Evolutionary conservation across 257 asterid genomes (phyloP), one percentile per base, ranked within the genome.

Genomic region (Nicotiana paniculata): DNA sequence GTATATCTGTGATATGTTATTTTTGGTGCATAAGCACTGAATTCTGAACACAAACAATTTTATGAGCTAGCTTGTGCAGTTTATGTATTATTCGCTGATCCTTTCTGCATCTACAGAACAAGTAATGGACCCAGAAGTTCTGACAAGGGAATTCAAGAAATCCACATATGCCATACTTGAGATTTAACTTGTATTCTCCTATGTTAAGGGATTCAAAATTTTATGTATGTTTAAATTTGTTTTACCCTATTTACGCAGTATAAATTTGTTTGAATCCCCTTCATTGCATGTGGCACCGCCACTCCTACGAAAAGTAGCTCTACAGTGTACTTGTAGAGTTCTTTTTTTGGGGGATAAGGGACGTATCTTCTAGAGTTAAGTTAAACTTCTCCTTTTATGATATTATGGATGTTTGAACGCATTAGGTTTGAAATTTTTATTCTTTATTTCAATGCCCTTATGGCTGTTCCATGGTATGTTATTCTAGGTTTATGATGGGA

Each of bases 401-500:
- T 79, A 58, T 55, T 61, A 79, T 58, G 59, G 21, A 59, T 61
- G 26, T 51, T 51, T 15, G 9, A 28, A 75, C 62, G 18, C 26
- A 75, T 75, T 58, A 15, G 0, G 28, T 39, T 75, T 75, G 80
- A 51, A 28, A 4, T 51, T 7, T 28, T 26, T 26, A 15, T 51
- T 75, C 26, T 33, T 15, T 30, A 46, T 7, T 46, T 61, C 75
- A 80, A 48, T 80, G 65, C 0, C 55, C 28, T 83, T 62, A 59
- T 66, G 33, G 18, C 66, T 58, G 84, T 77, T 79, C 67, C 13
- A 17, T 83, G 84, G 51, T 80, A 68, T 88, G 83, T 77, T 77
- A 43, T 74, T 67, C 7, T 83, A 88, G 90, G 88, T 70, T 66
- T 46, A 28, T 30, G 59, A 86, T 86, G 90, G 88, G 79, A 37